Percentiles rank a stretch among this genome's conserved stretches.
phyloP scores from a whole-genome alignment of 352 stramenopile species.

The Stramenopiles sp. region DNA sequence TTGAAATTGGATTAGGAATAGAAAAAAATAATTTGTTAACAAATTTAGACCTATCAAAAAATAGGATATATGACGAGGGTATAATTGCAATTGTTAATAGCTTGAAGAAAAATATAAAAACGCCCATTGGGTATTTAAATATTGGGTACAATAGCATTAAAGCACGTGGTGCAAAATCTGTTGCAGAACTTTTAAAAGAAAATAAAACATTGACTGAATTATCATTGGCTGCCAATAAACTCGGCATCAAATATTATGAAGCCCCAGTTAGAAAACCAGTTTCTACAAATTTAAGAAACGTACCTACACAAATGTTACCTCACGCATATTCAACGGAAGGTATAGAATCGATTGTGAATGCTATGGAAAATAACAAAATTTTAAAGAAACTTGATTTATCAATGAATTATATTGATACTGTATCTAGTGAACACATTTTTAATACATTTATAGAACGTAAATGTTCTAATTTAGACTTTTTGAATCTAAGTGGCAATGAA shows the following conservation, averaged over 20 bases:
- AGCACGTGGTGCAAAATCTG: neutral
- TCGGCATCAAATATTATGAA: neutral
- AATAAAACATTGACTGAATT: neutral
- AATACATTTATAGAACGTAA: neutral
- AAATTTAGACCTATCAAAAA: conserved; percentile 1
- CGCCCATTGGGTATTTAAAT: neutral
- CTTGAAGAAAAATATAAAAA: neutral
- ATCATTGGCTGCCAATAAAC: neutral
- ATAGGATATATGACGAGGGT: neutral
- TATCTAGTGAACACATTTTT: neutral
- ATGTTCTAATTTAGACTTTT: neutral
- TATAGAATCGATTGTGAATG: neutral
- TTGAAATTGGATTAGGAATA: neutral
- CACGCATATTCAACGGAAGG: neutral
- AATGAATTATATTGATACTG: conserved; percentile 3
- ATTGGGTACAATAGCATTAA: conserved; percentile 4
- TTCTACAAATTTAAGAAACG: neutral
- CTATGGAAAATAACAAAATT: neutral
- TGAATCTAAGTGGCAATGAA: neutral
- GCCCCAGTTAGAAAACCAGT: neutral
- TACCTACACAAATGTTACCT: neutral
- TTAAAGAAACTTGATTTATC: neutral
- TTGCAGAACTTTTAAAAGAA: neutral
- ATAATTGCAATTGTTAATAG: neutral
- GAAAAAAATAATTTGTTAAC: neutral